Conservation (phyloP, 2,329 filamentous ascomycete genomes). For the Orbilia quercus region DNA sequence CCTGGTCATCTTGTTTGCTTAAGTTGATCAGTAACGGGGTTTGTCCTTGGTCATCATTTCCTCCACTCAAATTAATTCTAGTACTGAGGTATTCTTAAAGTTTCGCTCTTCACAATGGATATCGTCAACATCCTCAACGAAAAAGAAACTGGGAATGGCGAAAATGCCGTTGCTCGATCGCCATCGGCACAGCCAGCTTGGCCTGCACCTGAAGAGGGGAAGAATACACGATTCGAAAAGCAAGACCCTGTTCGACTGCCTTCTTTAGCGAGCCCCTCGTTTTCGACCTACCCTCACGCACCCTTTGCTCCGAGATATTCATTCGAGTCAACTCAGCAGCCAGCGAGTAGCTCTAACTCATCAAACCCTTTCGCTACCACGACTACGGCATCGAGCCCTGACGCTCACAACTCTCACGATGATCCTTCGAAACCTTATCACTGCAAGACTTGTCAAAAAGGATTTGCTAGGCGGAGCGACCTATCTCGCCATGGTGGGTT, state of each 20-base stretch:
- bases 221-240: conserved; percentile 56
- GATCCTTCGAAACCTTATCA: conserved; percentile 77
- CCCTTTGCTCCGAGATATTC: conserved; percentile 46
- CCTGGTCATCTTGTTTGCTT: neutral
- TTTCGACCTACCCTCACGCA: conserved; percentile 51
- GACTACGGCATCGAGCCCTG: conserved; percentile 60
- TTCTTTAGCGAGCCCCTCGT: conserved; percentile 33
- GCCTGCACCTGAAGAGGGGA: conserved; percentile 63
- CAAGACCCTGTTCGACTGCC: conserved; percentile 34
- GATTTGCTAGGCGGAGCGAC: conserved; percentile 92
- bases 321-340: conserved; percentile 58
- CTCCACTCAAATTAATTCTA: neutral
- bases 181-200: conserved; percentile 65
- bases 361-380: conserved; percentile 63
- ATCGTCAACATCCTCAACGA: conserved; percentile 68
- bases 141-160: conserved; percentile 65
- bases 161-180: conserved; percentile 62
- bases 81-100: neutral
- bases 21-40: conserved; percentile 4
- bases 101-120: conserved; percentile 65
- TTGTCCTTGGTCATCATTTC: neutral
- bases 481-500: conserved; percentile 89
- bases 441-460: conserved; percentile 89
- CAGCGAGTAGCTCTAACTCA: conserved; percentile 62
- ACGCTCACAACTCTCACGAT: conserved; percentile 66